phyloP scores from a whole-genome alignment of 257 asterid genomes.

The Coffea eugenioides region DNA sequence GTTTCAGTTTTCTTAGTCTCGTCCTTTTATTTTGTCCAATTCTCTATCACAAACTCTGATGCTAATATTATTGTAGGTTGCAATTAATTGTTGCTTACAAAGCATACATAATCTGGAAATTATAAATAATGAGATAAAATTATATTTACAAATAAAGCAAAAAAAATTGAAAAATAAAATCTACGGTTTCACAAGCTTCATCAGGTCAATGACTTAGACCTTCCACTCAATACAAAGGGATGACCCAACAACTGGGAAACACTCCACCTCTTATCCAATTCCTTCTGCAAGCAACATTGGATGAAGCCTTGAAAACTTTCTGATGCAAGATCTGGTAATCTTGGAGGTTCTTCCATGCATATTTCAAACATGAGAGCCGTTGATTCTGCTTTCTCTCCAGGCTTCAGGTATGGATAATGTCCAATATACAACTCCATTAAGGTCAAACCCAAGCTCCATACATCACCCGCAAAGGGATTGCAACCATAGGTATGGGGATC shows the following conservation, averaged over 20 bases:
- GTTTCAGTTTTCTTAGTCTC: no score
- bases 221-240: not conserved
- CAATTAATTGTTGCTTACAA: no score
- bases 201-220: not conserved
- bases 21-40: no score
- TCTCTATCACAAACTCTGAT: no score
- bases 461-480: slow-evolving; percentile 4
- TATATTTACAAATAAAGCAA: no score
- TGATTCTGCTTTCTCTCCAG: not conserved
- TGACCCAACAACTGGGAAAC: not conserved
- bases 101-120: no score
- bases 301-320: not conserved
- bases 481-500: slow-evolving; percentile 2
- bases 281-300: not conserved
- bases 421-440: slow-evolving; percentile 12
- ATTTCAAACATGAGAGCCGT: not conserved
- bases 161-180: no score
- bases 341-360: slow-evolving; percentile 3
- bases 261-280: not conserved
- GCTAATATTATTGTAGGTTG: no score
- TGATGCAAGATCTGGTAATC: slow-evolving; percentile 4
- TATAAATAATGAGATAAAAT: no score
- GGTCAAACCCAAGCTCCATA: slow-evolving; percentile 17
- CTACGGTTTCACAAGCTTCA: no score
- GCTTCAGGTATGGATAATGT: slow-evolving; percentile 1